These are phyloP conservation scores for Kuraishia hungarica DNA, from an alignment of 805 yeast species.

Conservation along the genomic window DNA sequence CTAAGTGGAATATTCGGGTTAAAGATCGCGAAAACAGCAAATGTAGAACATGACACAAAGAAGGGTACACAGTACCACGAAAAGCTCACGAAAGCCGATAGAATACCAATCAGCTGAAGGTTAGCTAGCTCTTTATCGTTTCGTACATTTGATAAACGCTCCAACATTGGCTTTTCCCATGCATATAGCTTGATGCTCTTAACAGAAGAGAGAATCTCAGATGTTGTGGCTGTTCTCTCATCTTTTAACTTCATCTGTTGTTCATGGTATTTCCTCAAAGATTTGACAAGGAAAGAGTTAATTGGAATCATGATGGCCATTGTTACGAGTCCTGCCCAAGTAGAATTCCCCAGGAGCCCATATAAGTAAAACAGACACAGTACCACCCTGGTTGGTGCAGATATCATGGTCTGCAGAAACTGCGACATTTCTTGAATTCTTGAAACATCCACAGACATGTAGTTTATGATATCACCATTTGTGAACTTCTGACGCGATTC, in stretches of 20 bases:
- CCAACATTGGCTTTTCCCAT: conserved; percentile 61
- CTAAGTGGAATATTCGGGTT: conserved; percentile 42
- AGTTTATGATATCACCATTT: conserved; percentile 74
- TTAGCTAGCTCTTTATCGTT: conserved; percentile 49
- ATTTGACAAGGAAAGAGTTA: conserved; percentile 38
- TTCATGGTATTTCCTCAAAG: conserved; percentile 35
- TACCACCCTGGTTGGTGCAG: conserved; percentile 50
- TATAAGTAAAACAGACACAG: conserved; percentile 47
- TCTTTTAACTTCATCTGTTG: conserved; percentile 59
- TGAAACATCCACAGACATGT: conserved; percentile 68
- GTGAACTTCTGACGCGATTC: conserved; percentile 51
- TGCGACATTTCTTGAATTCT: conserved; percentile 53
- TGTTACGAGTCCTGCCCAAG: conserved; percentile 46
- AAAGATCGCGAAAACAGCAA: conserved; percentile 40
- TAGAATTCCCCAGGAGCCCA: conserved; percentile 47
- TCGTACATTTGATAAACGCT: conserved; percentile 42
- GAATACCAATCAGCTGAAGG: conserved; percentile 37
- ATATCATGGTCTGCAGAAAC: conserved; percentile 43
- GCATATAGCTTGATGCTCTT: conserved; percentile 61
- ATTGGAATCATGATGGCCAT: conserved; percentile 51
- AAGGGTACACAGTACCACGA: conserved; percentile 62
- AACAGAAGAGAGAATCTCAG: conserved; percentile 50
- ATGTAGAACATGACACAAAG: conserved; percentile 53
- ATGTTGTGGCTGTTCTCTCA: conserved; percentile 45
- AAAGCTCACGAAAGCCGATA: conserved; percentile 38